Evolutionary conservation across 768 basidiomycete genomes (phyloP), one percentile per base, ranked within the genome.

Genomic region (Suillus ampliporus): DNA sequence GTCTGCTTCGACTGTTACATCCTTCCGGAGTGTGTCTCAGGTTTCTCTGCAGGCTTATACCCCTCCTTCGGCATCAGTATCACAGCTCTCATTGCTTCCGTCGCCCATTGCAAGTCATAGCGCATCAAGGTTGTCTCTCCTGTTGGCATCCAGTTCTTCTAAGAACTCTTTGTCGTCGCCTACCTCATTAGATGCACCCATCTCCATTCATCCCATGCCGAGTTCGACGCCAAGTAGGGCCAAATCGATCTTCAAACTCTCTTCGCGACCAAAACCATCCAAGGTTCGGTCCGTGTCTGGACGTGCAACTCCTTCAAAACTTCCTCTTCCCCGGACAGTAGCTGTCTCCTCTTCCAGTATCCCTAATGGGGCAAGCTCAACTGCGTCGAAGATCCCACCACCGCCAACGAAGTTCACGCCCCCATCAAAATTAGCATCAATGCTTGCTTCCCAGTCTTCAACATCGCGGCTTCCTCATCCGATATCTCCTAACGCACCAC

Each of bases 231-330:
- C 56, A 1, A 44, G 44, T 6, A 66, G 71, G 46, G 57, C 75
- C 10, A 76, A 76, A 59, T 73, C 74, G 15, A 76, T 76, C 19
- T 75, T 75, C 58, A 65, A 70, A 8, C 61, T 73, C 57, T 61
- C 72, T 15, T 59, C 68, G 8, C 75, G 71, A 64, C 59, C 70
- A 44, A 75, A 75, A 44, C 62, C 53, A 40, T 40, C 64, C 34
- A 73, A 72, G 54, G 48, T 37, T 10, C 69, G 72, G 4, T 13
- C 44, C 6, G 15, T 56, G n/a, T n/a, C n/a, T n/a, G n/a, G n/a
- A n/a, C n/a, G n/a, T 2, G 31, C 50, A n/a, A 44, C 21, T 10
- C 54, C 61, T 13, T 65, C 70, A 6, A 75, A 63, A 43, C 66
- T 66, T 37, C 67, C 74, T 38, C 19, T 60, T 5, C 43, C 59